Evolutionary conservation across 169 alveolate species (phyloP).

Genomic region (Cryptosporidium muris): DNA sequence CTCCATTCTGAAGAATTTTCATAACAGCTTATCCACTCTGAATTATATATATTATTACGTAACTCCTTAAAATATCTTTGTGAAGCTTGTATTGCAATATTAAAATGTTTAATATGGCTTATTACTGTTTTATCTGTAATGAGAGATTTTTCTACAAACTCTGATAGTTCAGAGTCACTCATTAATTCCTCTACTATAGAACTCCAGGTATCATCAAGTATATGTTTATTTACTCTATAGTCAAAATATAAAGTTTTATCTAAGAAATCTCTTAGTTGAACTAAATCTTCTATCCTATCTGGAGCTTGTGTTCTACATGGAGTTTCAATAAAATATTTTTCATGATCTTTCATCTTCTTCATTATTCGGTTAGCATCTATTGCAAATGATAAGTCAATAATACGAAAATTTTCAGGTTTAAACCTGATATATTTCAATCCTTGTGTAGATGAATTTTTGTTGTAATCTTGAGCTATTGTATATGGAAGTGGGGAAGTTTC

Average conservation of each 20-base stretch:
- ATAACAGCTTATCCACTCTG: constrained; percentile 67
- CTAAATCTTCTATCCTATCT: constrained; percentile 59
- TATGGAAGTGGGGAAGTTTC: not conserved
- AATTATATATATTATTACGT: constrained; percentile 49
- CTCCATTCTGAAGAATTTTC: constrained; percentile 61
- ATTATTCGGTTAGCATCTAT: constrained; percentile 35
- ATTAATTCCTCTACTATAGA: constrained; percentile 59
- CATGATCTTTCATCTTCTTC: constrained; percentile 35
- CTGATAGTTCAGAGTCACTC: constrained; percentile 52
- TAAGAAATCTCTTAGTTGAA: constrained; percentile 38
- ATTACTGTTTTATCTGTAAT: constrained; percentile 58
- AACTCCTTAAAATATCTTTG: constrained; percentile 59
- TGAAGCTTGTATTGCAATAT: constrained; percentile 41
- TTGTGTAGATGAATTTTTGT: constrained; percentile 3
- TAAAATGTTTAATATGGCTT: constrained; percentile 49
- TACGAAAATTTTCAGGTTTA: constrained; percentile 53
- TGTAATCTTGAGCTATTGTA: too few relatives aligned
- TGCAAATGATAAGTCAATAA: constrained; percentile 49
- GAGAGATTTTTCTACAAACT: constrained; percentile 47
- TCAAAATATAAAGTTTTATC: constrained; percentile 46
- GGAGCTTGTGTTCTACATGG: constrained; percentile 62
- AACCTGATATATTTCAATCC: constrained; percentile 54
- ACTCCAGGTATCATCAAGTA: constrained; percentile 67
- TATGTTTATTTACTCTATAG: constrained; percentile 25
- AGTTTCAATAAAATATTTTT: constrained; percentile 53